Evolutionary conservation across 305 asterid species (phyloP).

Genomic region (Fraxinus dipetala): DNA sequence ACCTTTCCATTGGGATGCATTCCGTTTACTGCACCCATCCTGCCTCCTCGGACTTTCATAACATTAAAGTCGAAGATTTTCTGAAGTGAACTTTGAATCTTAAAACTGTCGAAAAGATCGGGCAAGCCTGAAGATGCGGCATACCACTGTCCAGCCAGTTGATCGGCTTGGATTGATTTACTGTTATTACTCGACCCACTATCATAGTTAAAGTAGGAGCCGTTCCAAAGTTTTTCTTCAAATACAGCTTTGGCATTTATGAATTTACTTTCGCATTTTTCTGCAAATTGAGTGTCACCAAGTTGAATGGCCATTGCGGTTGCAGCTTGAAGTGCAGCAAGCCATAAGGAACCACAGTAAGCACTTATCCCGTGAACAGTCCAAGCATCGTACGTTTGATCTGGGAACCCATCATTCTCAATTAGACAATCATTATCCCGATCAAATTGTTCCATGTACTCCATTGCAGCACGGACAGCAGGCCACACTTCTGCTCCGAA

Average conservation of each 20-base stretch:
- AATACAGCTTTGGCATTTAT: slow-evolving; percentile 59
- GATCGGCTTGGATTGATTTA: slow-evolving; percentile 94
- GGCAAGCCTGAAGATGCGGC: slow-evolving; percentile 95
- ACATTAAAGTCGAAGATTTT: slow-evolving; percentile 87
- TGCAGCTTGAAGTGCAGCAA: slow-evolving; percentile 93
- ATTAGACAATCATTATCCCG: slow-evolving; percentile 76
- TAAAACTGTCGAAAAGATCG: slow-evolving; percentile 60
- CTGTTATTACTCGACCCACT: slow-evolving; percentile 91
- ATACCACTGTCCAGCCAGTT: slow-evolving; percentile 99
- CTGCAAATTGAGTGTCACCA: slow-evolving; percentile 76
- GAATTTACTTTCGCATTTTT: slow-evolving; percentile 59
- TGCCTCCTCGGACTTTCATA: slow-evolving; percentile 84
- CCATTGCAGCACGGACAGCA: slow-evolving; percentile 90
- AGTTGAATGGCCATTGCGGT: slow-evolving; percentile 86
- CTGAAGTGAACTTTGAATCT: slow-evolving; percentile 75
- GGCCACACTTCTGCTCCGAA: slow-evolving; percentile 96
- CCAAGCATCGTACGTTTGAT: slow-evolving; percentile 97
- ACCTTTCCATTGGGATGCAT: slow-evolving; percentile 96
- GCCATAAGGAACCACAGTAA: slow-evolving; percentile 94
- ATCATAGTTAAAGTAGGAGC: slow-evolving; percentile 89
- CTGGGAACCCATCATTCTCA: slow-evolving; percentile 96
- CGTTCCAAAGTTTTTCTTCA: slow-evolving; percentile 89
- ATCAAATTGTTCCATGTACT: slow-evolving; percentile 96
- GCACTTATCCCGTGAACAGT: slow-evolving; percentile 96
- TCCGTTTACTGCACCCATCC: slow-evolving; percentile 98